These are phyloP conservation scores for Gastrolobium villosum DNA, from an alignment of 306 rosid species.

Conservation along the genomic window DNA sequence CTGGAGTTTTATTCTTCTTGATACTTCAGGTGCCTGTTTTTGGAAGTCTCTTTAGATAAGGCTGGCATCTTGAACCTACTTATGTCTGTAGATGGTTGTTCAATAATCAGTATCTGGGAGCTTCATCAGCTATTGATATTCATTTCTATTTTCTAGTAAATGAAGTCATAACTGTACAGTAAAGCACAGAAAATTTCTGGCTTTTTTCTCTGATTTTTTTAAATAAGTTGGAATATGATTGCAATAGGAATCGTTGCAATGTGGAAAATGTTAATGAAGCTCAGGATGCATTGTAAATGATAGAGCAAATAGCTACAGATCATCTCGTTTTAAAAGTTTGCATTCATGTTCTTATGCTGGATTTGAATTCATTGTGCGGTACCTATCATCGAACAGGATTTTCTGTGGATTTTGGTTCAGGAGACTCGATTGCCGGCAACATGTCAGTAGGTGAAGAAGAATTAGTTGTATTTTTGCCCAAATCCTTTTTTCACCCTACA, in stretches of 20 bases:
- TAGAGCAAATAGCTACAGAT: conserved; percentile 8
- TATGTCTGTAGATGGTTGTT: conserved; percentile 41
- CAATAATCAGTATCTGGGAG: conserved; percentile 41
- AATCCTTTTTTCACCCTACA: neutral
- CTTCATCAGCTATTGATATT: conserved; percentile 42
- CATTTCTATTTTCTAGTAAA: conserved; percentile 28
- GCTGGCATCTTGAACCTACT: conserved; percentile 44
- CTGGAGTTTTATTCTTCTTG: conserved; percentile 32
- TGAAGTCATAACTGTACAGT: conserved; percentile 58
- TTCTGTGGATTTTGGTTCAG: neutral
- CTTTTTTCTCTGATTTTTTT: conserved; percentile 13
- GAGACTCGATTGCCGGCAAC: neutral
- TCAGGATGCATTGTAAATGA: neutral
- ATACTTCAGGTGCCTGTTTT: conserved; percentile 43
- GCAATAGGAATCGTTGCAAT: neutral
- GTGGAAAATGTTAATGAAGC: conserved; percentile 11
- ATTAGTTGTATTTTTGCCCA: neutral
- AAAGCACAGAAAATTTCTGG: conserved; percentile 25
- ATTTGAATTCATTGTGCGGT: conserved; percentile 4
- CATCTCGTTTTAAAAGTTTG: conserved; percentile 18
- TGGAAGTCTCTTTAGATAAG: conserved; percentile 40
- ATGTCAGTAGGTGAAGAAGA: neutral
- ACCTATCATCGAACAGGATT: neutral
- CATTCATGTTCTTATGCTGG: neutral
- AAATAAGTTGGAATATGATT: conserved; percentile 21